Base-by-base conservation (phyloP, 768 basidiomycete genomes). In the Panaeolus papilionaceus region DNA sequence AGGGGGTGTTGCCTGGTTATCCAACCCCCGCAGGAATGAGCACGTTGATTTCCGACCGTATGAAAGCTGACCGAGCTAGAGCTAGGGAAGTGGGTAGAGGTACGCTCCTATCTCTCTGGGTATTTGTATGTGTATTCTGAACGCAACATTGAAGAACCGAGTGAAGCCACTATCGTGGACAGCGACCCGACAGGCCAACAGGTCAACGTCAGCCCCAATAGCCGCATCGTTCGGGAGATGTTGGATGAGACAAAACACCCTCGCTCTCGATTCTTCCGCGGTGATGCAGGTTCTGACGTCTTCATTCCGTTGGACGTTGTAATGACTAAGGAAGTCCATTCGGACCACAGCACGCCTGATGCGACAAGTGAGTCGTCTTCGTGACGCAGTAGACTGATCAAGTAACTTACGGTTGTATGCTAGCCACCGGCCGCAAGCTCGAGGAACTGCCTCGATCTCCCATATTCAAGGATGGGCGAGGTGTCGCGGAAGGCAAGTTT, bases 1-100 rank as follows among this genome's bases (percentile, higher is more conserved):
- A 64, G 5, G 73, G 73, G 3, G 51, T 66, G 5, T 26, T 76
- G 23, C 73, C 75, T 38, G 73, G 73, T 16, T 73, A 72, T 66
- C 72, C 72, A 18, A 71, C 68, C 16, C 61, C 45, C 8, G 64
- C 33, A 0, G 71, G 68, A 9, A 66, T 75, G 71, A 70, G 67
- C 49, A 63, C 63, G 26, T 58, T 74, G 38, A 66, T 76, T 14
- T 49, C 66, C 9, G 72, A 75, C n/a, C 54, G 75, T 12, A 68
- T 76, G 47, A 68, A 64, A 14, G 73, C 70, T 7, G 73, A 75
- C 65, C 63, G 62, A 14, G 40, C 71, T 16, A 47, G 71, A 4
- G 69, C 68, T 2, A 16, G 12, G 9, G 66, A 63, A 16, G 65
- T 42, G 23, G 72, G 70, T 68, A 54, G n/a, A 67, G 65, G 37